phyloP scores from a whole-genome alignment of 129 eudicot species.

The Flaveria bidentis region DNA sequence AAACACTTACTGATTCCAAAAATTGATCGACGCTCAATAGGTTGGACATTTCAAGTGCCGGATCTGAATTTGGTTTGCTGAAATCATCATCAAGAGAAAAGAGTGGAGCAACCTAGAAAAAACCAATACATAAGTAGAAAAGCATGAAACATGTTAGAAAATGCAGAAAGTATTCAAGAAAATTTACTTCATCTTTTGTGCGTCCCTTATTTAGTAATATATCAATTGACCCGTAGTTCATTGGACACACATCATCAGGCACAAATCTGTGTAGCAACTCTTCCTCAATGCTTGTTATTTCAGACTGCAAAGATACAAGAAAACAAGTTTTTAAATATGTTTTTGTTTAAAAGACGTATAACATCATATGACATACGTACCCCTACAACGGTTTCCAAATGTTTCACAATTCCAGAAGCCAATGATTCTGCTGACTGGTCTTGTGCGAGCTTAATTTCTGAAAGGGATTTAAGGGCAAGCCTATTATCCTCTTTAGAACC shows the following conservation, averaged over 20 bases:
- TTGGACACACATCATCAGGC: constrained; percentile 75
- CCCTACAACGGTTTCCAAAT: constrained; percentile 43
- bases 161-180: constrained; percentile 4
- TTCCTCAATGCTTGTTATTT: constrained; percentile 44
- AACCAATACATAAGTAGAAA: constrained; percentile 1
- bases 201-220: constrained; percentile 35
- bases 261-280: constrained; percentile 62
- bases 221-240: constrained; percentile 38
- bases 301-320: constrained; percentile 43
- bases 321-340: background rate
- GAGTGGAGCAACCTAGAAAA: constrained; percentile 48
- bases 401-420: constrained; percentile 56
- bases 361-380: constrained; percentile 37
- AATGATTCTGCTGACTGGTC: constrained; percentile 63
- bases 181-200: constrained; percentile 40
- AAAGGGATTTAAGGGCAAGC: constrained; percentile 60
- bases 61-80: constrained; percentile 42
- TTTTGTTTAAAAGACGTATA: background rate
- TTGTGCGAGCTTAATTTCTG: constrained; percentile 38
- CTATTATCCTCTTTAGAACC: constrained; percentile 72
- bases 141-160: background rate
- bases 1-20: constrained; percentile 60
- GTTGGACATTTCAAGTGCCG: constrained; percentile 38
- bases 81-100: constrained; percentile 47
- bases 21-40: constrained; percentile 63